Evolutionary conservation across 1,139 yeast species (phyloP).

Genomic region (Sugiyamaella neomexicana): DNA sequence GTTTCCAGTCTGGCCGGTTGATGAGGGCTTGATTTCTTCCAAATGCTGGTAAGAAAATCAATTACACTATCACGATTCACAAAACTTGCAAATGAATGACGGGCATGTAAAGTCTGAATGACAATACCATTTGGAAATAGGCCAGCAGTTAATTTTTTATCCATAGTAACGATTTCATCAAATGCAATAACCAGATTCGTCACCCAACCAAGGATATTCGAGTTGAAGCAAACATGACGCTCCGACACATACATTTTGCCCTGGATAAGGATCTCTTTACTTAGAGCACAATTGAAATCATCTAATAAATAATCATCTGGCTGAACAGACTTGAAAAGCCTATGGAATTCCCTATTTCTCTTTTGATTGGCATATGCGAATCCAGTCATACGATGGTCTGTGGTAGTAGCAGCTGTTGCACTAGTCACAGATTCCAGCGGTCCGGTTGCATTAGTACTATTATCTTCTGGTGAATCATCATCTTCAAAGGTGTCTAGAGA

Average conservation of each 20-base stretch:
- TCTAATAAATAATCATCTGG: constrained; percentile 70
- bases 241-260: constrained; percentile 88
- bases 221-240: constrained; percentile 78
- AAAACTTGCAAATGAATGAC: constrained; percentile 80
- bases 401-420: no score
- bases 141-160: constrained; percentile 82
- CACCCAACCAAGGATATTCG: constrained; percentile 93
- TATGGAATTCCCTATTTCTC: constrained; percentile 78
- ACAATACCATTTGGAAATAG: constrained; percentile 87
- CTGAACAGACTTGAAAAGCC: constrained; percentile 67
- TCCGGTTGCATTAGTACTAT: constrained; percentile 6
- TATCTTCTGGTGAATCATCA: constrained; percentile 12
- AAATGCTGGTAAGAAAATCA: constrained; percentile 54
- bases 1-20: constrained; percentile 32
- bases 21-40: constrained; percentile 43
- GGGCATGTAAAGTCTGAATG: constrained; percentile 64
- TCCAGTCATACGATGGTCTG: constrained; percentile 36
- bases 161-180: constrained; percentile 69
- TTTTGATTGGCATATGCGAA: constrained; percentile 58
- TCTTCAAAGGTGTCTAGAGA: constrained; percentile 10
- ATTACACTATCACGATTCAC: constrained; percentile 77
- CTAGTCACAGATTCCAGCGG: background rate
- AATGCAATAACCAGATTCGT: constrained; percentile 74
- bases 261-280: constrained; percentile 85
- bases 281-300: constrained; percentile 87